Conservation (phyloP, 352 stramenopile genomes). For the Phytophthora rubi region DNA sequence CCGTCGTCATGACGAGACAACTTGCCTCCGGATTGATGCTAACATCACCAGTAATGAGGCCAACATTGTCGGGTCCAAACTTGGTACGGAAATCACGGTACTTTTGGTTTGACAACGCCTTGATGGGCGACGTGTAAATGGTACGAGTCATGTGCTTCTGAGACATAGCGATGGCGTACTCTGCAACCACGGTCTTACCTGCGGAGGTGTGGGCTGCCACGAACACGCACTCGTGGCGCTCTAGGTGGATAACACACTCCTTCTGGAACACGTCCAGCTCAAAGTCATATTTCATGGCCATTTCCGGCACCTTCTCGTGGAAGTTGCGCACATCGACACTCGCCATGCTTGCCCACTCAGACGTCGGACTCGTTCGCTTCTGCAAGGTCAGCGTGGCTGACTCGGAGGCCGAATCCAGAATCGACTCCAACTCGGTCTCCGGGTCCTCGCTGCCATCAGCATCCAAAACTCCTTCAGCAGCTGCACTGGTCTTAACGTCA, state of each 20-base stretch:
- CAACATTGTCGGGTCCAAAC: conserved; percentile 95
- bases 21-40: conserved; percentile 96
- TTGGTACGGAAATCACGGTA: conserved; percentile 97
- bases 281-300: conserved; percentile 84
- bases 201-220: conserved; percentile 97
- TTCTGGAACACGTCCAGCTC: conserved; percentile 98
- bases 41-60: conserved; percentile 98
- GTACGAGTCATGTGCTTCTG: conserved; percentile 91
- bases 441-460: conserved; percentile 35
- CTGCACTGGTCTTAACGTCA: background rate
- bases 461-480: conserved; percentile 1
- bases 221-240: conserved; percentile 95
- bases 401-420: conserved; percentile 39
- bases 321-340: conserved; percentile 84
- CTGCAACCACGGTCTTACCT: conserved; percentile 98
- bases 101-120: conserved; percentile 98
- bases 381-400: conserved; percentile 18
- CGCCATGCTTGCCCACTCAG: conserved; percentile 79
- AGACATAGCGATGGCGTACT: conserved; percentile 98
- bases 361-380: conserved; percentile 30
- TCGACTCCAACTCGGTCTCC: conserved; percentile 58
- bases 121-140: conserved; percentile 99
- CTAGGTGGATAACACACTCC: conserved; percentile 94
- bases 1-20: conserved; percentile 98
- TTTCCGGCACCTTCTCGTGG: conserved; percentile 81